Evolutionary conservation across 1,139 yeast genomes (phyloP), one percentile per base, ranked within the genome.

Genomic region (Yamadazyma atlantica): DNA sequence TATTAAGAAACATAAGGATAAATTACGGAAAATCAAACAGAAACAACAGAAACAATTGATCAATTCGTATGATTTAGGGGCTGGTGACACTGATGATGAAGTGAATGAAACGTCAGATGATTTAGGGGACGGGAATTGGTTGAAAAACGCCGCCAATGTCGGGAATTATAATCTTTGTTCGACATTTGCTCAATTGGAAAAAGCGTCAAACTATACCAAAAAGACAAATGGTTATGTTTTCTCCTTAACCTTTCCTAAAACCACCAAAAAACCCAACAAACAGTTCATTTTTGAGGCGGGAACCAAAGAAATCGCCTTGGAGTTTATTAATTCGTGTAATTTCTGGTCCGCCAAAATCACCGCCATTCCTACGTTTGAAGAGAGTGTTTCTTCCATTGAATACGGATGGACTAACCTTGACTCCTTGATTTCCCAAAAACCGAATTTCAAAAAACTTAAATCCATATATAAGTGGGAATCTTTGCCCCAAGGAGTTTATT

Each of bases 281-380:
- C 67, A 64, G 48, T 67, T 72, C 40, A 41, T 69, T 23, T 75
- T 76, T 49, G 76, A 69, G 52, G 75, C 95, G 0, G 87, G 88
- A 14, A 80, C 88, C 12, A 59, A 65, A 32, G 85, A 81, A 48
- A 75, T 79, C 44, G 94, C 96, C 0, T 66, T 71, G 35, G 87
- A 81, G 53, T 87, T 80, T 56, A 78, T 85, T 24, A 78, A 83
- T 49, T 76, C 92, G 2, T 82, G 95, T 61, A 88, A 88, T 60
- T 88, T 86, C 58, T 88, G 96, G 96, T 88, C 95, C 2, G 85
- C 94, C 2, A 74, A 92, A 48, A 78, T 84, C 26, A 83, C 95
- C 11, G 84, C 89, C 12, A 82, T 85, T 22, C 96, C 96, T n/a
- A 60, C 77, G 1, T 58, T 64, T 46, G 78, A 72, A 49, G 76